Evolutionary conservation across 2,329 filamentous ascomycete genomes (phyloP).

Genomic region (Emydomyces testavorans): DNA sequence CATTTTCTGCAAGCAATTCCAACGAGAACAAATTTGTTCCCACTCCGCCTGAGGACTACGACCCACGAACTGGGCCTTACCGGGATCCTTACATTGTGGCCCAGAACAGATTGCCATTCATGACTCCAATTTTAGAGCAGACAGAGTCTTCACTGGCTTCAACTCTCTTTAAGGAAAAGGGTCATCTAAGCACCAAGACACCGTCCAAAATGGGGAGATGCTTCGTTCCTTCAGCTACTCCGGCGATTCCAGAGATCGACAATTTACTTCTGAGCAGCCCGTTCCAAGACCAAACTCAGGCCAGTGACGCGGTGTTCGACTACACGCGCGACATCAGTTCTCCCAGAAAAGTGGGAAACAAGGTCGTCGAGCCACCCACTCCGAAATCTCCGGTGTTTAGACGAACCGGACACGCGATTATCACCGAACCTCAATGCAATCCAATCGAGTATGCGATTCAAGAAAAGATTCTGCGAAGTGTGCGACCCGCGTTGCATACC

Average conservation of each 20-base stretch:
- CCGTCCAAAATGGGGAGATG: constrained; percentile 50
- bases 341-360: constrained; percentile 32
- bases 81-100: constrained; percentile 67
- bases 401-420: constrained; percentile 38
- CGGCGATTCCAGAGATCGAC: constrained; percentile 29
- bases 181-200: constrained; percentile 59
- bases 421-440: constrained; percentile 76
- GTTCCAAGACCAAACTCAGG: constrained; percentile 52
- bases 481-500: constrained; percentile 59
- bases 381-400: constrained; percentile 13
- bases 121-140: constrained; percentile 95
- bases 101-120: constrained; percentile 88
- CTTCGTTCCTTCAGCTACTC: constrained; percentile 19
- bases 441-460: constrained; percentile 70
- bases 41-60: constrained; percentile 74
- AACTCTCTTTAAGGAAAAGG: constrained; percentile 46
- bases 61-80: constrained; percentile 66
- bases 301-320: constrained; percentile 36
- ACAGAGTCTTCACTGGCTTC: constrained; percentile 75
- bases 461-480: constrained; percentile 59
- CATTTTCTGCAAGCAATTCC: background rate
- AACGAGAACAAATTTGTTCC: constrained; percentile 56
- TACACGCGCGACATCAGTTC: constrained; percentile 26
- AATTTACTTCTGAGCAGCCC: constrained; percentile 56
- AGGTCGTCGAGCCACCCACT: constrained; percentile 22